A percentile compares a stretch with the other conserved stretches of the same genome.
Evolutionary conservation across 2,329 filamentous ascomycete species (phyloP).

Genomic region (Paecilomyces sp.): DNA sequence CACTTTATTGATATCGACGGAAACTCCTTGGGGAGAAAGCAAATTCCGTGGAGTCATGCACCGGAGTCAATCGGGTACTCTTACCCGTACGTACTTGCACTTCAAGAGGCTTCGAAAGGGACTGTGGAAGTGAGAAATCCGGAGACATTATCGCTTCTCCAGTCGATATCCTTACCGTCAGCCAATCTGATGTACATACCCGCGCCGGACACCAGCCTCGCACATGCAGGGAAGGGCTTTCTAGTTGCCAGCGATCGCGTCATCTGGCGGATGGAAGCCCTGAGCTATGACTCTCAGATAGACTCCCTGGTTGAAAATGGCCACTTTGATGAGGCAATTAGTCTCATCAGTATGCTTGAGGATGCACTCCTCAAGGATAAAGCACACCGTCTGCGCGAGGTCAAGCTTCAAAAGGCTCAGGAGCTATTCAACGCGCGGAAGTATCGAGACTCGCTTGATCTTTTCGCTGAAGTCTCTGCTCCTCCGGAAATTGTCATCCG

Average conservation of each 20-base stretch:
- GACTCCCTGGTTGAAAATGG: conserved; percentile 68
- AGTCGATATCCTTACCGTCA: conserved; percentile 73
- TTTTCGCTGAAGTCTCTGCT: conserved; percentile 85
- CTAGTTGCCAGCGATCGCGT: conserved; percentile 83
- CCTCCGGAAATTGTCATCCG: conserved; percentile 82
- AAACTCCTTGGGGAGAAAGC: conserved; percentile 71
- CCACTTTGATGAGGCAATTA: conserved; percentile 85
- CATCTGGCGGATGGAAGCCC: conserved; percentile 93
- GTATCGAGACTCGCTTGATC: conserved; percentile 77
- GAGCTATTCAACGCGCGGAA: conserved; percentile 72
- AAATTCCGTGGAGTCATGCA: conserved; percentile 85
- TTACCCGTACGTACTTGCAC: conserved; percentile 86
- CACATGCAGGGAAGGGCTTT: conserved; percentile 93
- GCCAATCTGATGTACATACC: conserved; percentile 85
- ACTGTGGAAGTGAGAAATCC: conserved; percentile 87
- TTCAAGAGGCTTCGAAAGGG: conserved; percentile 78
- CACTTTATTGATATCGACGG: conserved; percentile 82
- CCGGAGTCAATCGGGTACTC: conserved; percentile 93
- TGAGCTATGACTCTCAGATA: conserved; percentile 85
- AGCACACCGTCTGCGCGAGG: conserved; percentile 67
- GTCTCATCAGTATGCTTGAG: conserved; percentile 80
- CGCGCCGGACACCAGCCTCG: conserved; percentile 85
- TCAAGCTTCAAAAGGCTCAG: conserved; percentile 89
- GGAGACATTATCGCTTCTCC: conserved; percentile 80
- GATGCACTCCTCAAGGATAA: conserved; percentile 85